These are phyloP conservation scores for Colletotrichum tamarilloi DNA, from an alignment of 2,329 filamentous ascomycete genomes.

Conservation along the genomic window DNA sequence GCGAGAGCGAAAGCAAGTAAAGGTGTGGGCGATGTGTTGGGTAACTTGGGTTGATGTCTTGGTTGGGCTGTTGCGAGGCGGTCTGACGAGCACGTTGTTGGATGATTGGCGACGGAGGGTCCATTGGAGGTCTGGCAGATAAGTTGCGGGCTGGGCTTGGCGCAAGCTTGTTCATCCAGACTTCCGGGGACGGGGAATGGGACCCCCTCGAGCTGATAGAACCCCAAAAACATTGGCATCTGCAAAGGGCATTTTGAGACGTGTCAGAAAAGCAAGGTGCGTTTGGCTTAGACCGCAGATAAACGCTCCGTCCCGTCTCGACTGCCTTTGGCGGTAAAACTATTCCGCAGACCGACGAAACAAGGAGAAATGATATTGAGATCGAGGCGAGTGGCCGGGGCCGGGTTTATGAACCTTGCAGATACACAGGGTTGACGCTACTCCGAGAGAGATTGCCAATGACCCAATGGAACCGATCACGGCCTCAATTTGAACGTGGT, in stretches of 20 bases:
- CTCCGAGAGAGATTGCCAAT: slow-evolving; percentile 4
- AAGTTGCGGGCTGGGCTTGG: slow-evolving; percentile 22
- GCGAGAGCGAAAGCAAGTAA: neutral
- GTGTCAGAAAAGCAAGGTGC: slow-evolving; percentile 30
- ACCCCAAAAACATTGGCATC: slow-evolving; percentile 19
- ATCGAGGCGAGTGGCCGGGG: slow-evolving; percentile 14
- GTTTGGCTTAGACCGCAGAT: slow-evolving; percentile 23
- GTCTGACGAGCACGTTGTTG: slow-evolving; percentile 36
- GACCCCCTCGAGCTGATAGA: neutral
- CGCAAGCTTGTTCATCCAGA: slow-evolving; percentile 23
- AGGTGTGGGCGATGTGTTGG: neutral
- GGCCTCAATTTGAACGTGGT: slow-evolving; percentile 1
- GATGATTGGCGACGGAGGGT: slow-evolving; percentile 35
- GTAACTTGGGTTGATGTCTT: neutral
- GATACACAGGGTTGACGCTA: slow-evolving; percentile 6
- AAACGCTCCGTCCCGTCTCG: slow-evolving; percentile 31
- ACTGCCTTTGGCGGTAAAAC: slow-evolving; percentile 30
- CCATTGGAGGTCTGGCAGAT: slow-evolving; percentile 13
- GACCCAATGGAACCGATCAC: neutral
- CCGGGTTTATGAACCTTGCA: slow-evolving; percentile 5
- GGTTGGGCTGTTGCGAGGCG: slow-evolving; percentile 28
- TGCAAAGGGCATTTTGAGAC: slow-evolving; percentile 21
- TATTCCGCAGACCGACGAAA: slow-evolving; percentile 26
- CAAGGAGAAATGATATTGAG: slow-evolving; percentile 17
- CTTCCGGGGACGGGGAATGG: slow-evolving; percentile 9